Percentiles rank a stretch among this genome's conserved stretches.
phyloP scores from a whole-genome alignment of 257 asterid species.

The Thymus mandschuricus region DNA sequence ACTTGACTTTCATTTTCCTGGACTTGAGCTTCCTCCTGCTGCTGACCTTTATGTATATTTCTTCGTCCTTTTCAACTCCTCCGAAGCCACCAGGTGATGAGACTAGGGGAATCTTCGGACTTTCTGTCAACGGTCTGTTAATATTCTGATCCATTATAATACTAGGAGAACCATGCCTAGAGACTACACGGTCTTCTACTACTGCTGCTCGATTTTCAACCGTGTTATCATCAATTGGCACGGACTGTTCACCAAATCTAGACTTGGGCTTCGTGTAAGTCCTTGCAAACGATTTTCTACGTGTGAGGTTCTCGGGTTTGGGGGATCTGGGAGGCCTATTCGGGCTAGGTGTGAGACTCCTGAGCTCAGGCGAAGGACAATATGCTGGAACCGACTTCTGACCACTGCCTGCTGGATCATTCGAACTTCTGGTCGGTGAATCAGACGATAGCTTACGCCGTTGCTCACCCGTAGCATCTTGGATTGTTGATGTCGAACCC shows the following conservation, averaged over 20 bases:
- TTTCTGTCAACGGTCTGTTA: conserved; percentile 35
- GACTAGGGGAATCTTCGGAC: conserved; percentile 63
- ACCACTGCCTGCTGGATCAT: conserved; percentile 40
- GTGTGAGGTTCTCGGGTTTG: conserved; percentile 44
- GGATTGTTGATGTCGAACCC: conserved; percentile 37
- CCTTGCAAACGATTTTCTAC: conserved; percentile 58
- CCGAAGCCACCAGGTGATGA: conserved; percentile 60
- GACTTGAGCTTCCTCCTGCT: conserved; percentile 55
- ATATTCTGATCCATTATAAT: conserved; percentile 33
- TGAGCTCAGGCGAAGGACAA: conserved; percentile 66
- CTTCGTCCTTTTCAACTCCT: conserved; percentile 70
- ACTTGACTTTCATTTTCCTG: conserved; percentile 60
- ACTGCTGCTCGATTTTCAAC: conserved; percentile 33
- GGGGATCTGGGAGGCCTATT: conserved; percentile 78
- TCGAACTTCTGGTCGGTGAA: conserved; percentile 48
- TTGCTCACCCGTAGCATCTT: conserved; percentile 42
- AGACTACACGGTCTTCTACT: conserved; percentile 38
- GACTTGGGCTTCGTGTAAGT: conserved; percentile 81
- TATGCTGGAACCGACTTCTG: conserved; percentile 38
- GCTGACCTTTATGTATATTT: conserved; percentile 69
- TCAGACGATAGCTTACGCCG: conserved; percentile 31
- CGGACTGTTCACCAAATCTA: conserved; percentile 80
- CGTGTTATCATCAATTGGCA: conserved; percentile 42
- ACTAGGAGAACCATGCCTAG: conserved; percentile 53
- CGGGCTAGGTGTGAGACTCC: conserved; percentile 49